These are phyloP conservation scores for Solanum arcanum DNA, from an alignment of 257 asterid species.

Conservation along the genomic window DNA sequence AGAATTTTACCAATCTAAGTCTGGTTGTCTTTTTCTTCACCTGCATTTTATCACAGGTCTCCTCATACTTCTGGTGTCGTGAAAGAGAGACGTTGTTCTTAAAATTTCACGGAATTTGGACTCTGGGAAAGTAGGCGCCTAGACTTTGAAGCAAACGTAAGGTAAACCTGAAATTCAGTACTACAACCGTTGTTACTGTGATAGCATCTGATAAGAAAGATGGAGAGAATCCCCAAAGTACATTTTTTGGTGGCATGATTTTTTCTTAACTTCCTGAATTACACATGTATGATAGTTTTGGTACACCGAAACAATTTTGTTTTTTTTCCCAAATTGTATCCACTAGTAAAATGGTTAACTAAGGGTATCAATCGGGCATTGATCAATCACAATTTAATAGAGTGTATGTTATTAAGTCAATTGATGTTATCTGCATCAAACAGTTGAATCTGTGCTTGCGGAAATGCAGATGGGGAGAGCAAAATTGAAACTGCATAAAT, in stretches of 20 bases:
- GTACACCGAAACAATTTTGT: background rate
- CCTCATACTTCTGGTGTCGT: background rate
- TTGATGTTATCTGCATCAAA: background rate
- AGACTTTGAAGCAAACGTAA: background rate
- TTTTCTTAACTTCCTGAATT: background rate
- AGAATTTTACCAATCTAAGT: background rate
- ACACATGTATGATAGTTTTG: background rate
- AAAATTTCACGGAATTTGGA: background rate
- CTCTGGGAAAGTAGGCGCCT: background rate
- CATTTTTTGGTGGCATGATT: background rate
- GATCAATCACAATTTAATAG: background rate
- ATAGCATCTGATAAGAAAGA: background rate
- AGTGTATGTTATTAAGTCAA: background rate
- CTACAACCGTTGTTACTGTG: background rate
- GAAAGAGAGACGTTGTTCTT: background rate
- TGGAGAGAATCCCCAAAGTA: background rate
- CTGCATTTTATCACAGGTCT: background rate
- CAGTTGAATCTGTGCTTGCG: background rate
- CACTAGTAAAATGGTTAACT: background rate
- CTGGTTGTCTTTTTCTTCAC: background rate
- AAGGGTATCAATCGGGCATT: background rate
- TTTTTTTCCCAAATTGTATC: background rate
- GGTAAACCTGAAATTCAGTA: background rate
- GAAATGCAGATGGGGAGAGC: conserved; percentile 1
- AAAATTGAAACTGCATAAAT: background rate